These are phyloP conservation scores for Epithemia pelagica DNA, from an alignment of 108 stramenopile genomes.

Conservation along the genomic window DNA sequence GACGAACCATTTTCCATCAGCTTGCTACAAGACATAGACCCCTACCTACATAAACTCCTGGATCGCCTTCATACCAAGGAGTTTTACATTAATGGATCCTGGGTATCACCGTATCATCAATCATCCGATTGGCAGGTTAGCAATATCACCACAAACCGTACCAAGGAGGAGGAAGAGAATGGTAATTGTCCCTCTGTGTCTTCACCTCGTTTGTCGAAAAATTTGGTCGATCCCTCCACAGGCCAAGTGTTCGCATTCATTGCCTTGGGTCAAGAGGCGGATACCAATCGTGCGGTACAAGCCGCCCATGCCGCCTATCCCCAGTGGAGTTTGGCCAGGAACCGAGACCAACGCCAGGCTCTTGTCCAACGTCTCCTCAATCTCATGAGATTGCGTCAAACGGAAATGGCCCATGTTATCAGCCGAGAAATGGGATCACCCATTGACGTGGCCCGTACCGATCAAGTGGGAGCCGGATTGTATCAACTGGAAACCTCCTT, in stretches of 20 bases:
- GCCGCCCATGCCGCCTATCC: constrained; percentile 16
- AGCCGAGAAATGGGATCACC: constrained; percentile 30
- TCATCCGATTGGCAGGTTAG: not conserved
- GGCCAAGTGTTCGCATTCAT: constrained; percentile 7
- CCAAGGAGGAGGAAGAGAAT: not conserved
- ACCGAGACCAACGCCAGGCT: constrained; percentile 3
- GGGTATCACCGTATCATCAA: constrained; percentile 6
- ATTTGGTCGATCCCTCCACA: constrained; percentile 28
- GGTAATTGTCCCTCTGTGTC: not conserved
- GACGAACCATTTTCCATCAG: too few relatives aligned
- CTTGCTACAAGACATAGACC: too few relatives aligned
- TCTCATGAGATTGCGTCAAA: constrained; percentile 6
- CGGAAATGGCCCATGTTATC: constrained; percentile 28
- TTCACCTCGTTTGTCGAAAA: not conserved
- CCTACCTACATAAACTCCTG: not conserved
- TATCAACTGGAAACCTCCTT: constrained; percentile 5
- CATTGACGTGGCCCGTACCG: constrained; percentile 16
- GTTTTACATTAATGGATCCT: constrained; percentile 26
- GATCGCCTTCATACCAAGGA: not conserved
- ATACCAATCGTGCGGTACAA: constrained; percentile 17
- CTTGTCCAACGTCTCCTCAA: constrained; percentile 11
- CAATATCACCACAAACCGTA: too few relatives aligned
- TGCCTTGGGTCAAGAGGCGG: constrained; percentile 7
- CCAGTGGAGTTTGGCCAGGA: constrained; percentile 9
- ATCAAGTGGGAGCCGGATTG: constrained; percentile 19